These are phyloP conservation scores for Curvularia sp. DNA, from an alignment of 2,329 filamentous ascomycete species.

Conservation along the genomic window DNA sequence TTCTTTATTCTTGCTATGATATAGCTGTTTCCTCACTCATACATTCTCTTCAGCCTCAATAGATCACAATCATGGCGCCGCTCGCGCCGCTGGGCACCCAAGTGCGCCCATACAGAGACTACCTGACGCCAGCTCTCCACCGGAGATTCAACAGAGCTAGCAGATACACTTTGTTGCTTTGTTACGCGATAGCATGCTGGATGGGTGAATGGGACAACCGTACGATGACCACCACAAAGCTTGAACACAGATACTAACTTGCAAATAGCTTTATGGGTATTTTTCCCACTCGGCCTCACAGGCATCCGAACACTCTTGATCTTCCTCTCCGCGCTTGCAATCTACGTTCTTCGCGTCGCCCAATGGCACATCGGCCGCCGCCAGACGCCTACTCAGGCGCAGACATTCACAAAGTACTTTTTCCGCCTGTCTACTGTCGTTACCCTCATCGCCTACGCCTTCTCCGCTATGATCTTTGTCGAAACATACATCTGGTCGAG, in stretches of 20 bases:
- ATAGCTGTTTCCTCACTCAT: constrained; percentile 25
- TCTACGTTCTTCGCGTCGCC: constrained; percentile 86
- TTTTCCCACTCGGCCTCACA: constrained; percentile 80
- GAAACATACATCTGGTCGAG: constrained; percentile 81
- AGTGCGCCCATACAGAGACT: constrained; percentile 81
- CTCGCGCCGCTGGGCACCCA: constrained; percentile 39
- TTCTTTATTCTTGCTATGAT: constrained; percentile 32
- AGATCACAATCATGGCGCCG: constrained; percentile 35
- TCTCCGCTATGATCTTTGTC: constrained; percentile 81
- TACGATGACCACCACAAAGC: constrained; percentile 55
- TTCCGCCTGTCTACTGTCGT: constrained; percentile 68
- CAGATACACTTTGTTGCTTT: constrained; percentile 70
- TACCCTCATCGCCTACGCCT: constrained; percentile 76
- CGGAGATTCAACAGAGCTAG: constrained; percentile 83
- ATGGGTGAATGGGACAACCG: constrained; percentile 71
- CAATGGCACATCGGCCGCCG: constrained; percentile 71
- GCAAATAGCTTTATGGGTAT: constrained; percentile 77
- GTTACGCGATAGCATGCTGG: constrained; percentile 74
- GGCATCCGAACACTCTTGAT: constrained; percentile 78
- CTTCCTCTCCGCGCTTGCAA: constrained; percentile 75
- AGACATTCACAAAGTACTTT: constrained; percentile 67
- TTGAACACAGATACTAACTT: constrained; percentile 22
- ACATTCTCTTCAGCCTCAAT: constrained; percentile 39
- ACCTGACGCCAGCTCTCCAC: constrained; percentile 87
- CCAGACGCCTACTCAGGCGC: constrained; percentile 72